Evolutionary conservation across 2,329 filamentous ascomycete genomes (phyloP).

Genomic region (Hypoxylon sp.): DNA sequence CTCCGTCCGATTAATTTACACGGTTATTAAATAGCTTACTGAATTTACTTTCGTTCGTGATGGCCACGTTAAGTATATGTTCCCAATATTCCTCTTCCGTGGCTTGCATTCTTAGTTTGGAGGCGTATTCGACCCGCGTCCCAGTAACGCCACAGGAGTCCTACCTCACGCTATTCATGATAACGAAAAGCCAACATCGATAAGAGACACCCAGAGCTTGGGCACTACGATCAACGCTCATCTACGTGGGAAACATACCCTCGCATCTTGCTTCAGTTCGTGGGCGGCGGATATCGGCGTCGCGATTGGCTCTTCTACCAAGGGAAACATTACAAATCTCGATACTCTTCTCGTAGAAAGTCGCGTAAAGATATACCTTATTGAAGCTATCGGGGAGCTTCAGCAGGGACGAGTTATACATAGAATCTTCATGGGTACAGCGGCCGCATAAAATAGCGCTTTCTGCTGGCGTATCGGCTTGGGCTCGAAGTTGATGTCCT

Average conservation of each 20-base stretch:
- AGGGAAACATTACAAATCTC: conserved; percentile 16
- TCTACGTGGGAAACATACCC: neutral
- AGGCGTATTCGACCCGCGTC: conserved; percentile 15
- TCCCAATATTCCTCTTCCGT: conserved; percentile 26
- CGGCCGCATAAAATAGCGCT: conserved; percentile 59
- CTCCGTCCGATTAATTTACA: too few species aligned
- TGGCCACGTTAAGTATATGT: neutral
- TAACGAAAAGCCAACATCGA: conserved; percentile 2
- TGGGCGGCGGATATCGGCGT: conserved; percentile 20
- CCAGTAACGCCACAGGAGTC: conserved; percentile 15
- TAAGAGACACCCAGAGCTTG: conserved; percentile 10
- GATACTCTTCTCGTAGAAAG: conserved; percentile 17
- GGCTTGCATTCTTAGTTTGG: conserved; percentile 14
- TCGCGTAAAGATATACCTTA: conserved; percentile 26
- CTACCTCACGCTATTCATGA: conserved; percentile 19
- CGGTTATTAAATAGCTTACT: neutral
- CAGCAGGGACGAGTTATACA: conserved; percentile 36
- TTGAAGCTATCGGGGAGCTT: too few species aligned
- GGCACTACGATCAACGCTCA: conserved; percentile 1
- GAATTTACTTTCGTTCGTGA: neutral
- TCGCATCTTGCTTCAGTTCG: conserved; percentile 19
- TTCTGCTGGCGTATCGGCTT: conserved; percentile 57
- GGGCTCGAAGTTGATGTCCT: conserved; percentile 56
- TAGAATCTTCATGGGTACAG: conserved; percentile 48
- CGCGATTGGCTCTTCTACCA: neutral